Conservation (phyloP, 495 filamentous ascomycete species). For the Schizothecium vesticola region DNA sequence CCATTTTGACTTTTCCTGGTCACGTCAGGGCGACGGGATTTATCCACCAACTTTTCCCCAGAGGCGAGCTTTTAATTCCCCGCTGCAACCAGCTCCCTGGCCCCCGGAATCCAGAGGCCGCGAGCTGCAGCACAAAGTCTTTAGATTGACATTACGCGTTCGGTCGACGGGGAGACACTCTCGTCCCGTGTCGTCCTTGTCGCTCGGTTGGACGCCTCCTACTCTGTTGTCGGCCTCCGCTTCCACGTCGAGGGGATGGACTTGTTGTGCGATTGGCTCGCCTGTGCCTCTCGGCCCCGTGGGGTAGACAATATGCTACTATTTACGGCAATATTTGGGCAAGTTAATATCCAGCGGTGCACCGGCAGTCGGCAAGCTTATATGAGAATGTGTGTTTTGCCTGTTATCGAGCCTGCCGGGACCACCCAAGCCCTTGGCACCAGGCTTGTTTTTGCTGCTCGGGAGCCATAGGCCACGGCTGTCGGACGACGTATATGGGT, state of each 20-base stretch:
- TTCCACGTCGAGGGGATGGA: constrained; percentile 12
- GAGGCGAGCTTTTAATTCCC: constrained; percentile 23
- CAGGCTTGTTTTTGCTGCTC: background rate
- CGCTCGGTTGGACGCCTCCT: constrained; percentile 16
- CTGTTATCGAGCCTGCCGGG: constrained; percentile 14
- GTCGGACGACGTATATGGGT: background rate
- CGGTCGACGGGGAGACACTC: constrained; percentile 14
- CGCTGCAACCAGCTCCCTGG: constrained; percentile 24
- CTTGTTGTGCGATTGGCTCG: constrained; percentile 19
- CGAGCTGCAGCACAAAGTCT: constrained; percentile 16
- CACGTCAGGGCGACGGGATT: constrained; percentile 14
- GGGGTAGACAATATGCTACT: constrained; percentile 23
- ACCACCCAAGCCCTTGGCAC: constrained; percentile 5
- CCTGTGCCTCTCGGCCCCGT: constrained; percentile 15
- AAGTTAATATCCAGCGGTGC: constrained; percentile 24
- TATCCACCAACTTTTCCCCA: constrained; percentile 29
- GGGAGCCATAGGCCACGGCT: background rate
- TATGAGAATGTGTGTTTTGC: constrained; percentile 13
- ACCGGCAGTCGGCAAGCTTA: constrained; percentile 29
- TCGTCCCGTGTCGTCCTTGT: constrained; percentile 14
- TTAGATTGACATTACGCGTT: constrained; percentile 36
- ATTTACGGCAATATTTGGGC: constrained; percentile 20
- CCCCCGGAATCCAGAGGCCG: constrained; percentile 17
- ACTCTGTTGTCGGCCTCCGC: constrained; percentile 13
- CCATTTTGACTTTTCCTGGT: constrained; percentile 23